Percentiles rank a stretch among this genome's conserved stretches.
These are phyloP conservation scores for Farysia itapuensis DNA, from an alignment of 1,284 basidiomycete genomes.

Conservation along the genomic window DNA sequence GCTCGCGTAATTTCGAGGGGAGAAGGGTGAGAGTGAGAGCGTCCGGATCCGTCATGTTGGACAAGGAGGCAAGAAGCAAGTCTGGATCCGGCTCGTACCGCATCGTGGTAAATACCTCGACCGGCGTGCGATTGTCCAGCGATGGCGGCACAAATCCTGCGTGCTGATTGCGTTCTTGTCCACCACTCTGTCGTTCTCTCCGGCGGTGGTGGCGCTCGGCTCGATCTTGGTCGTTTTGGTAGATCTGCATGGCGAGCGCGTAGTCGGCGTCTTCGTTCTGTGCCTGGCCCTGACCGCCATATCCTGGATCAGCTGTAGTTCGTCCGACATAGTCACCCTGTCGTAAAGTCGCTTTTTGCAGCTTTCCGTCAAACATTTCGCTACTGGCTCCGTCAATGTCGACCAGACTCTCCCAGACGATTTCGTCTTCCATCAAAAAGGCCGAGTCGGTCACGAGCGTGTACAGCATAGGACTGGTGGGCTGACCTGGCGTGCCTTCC, in stretches of 20 bases:
- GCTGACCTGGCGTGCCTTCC: slow-evolving; percentile 15
- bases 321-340: slow-evolving; percentile 29
- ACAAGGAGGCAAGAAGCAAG: neutral
- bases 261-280: slow-evolving; percentile 39
- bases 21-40: slow-evolving; percentile 18
- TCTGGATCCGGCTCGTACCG: slow-evolving; percentile 13
- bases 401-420: slow-evolving; percentile 83
- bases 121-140: slow-evolving; percentile 9
- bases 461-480: slow-evolving; percentile 65
- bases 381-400: slow-evolving; percentile 73
- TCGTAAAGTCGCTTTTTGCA: slow-evolving; percentile 26
- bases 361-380: slow-evolving; percentile 43
- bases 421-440: slow-evolving; percentile 73
- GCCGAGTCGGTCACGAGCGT: slow-evolving; percentile 79
- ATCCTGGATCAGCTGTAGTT: slow-evolving; percentile 4
- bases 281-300: slow-evolving; percentile 1
- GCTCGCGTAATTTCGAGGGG: slow-evolving; percentile 1
- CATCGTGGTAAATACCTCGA: slow-evolving; percentile 40
- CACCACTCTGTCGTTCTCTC: slow-evolving; percentile 1
- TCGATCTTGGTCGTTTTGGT: slow-evolving; percentile 39
- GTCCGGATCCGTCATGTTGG: slow-evolving; percentile 1
- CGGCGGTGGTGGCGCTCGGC: slow-evolving; percentile 22
- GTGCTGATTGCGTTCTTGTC: neutral
- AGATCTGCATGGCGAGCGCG: slow-evolving; percentile 46
- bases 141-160: slow-evolving; percentile 1